Base-by-base conservation (phyloP, 2,329 filamentous ascomycete genomes). In the Penicillium occitanis region DNA sequence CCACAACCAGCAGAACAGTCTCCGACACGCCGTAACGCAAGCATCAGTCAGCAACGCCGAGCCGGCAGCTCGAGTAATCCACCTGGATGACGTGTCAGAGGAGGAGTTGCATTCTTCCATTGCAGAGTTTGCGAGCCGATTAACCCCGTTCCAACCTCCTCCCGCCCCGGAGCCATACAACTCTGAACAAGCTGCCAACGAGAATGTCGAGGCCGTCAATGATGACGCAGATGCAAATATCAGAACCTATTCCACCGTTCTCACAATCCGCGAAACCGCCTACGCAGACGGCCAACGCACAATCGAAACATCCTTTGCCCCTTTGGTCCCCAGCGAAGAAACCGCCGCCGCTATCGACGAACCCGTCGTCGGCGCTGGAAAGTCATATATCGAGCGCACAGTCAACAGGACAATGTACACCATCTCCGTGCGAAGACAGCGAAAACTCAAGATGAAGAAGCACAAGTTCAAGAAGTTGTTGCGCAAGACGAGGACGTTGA, bases 401-500 rank as follows among this genome's bases (percentile, higher is more conserved):
- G 86, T 87, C 61, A 71, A 77, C 66, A 79, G 82, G 70, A 71
- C 73, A 71, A 93, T 97, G 90, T 82, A 89, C 68, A 87, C 92
- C 69, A 92, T 99, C 76, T 96, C 92, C 76, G 94, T 97, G 72
- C 93, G 90, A 85, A 87, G 95, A 79, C 92, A 96, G 81, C 86
- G 93, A 76, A 96, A 95, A 83, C 83, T 97, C 75, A 97, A 93
- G 88, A 99, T 99, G 93, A 99, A 99, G 91, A 99, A 98, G 88
- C 94, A 98, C 87, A 99, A 99, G 89, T 97, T 97, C 82, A 98
- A 97, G 93, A 99, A 99, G 88, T 84, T 98, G 72, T 93, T 97
- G 91, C 91, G 90, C 85, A 87, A 88, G 80, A 97, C 94, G 75
- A 88, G 94, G 78, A 94, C 92, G 77, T 80, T 93, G 83, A 90